These are phyloP conservation scores for Leccinum disarticulatum DNA, from an alignment of 768 basidiomycete genomes.

Conservation along the genomic window DNA sequence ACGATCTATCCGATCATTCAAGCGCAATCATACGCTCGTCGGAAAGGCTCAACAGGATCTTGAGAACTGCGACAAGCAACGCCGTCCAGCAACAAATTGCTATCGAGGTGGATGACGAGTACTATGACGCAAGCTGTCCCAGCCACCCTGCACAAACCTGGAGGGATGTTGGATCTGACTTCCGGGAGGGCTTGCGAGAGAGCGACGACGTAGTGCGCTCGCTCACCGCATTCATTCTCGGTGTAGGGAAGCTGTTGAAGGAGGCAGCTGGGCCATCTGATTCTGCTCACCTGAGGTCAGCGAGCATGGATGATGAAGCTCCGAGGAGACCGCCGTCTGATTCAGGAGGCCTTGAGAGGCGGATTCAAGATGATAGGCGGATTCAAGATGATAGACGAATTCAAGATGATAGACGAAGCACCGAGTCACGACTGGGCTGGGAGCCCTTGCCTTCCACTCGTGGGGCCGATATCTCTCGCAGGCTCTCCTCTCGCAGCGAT, in stretches of 20 bases:
- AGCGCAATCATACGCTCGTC: conserved; percentile 62
- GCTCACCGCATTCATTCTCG: conserved; percentile 74
- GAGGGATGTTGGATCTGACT: conserved; percentile 68
- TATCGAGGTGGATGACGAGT: conserved; percentile 62
- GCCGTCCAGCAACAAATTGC: conserved; percentile 76
- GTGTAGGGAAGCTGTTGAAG: conserved; percentile 66
- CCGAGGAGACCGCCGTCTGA: conserved; percentile 37
- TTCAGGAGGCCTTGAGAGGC: conserved; percentile 34
- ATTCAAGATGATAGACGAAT: conserved; percentile 40
- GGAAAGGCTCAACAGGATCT: conserved; percentile 63
- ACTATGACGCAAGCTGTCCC: conserved; percentile 20
- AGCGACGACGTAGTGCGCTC: conserved; percentile 80
- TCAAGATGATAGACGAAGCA: conserved; percentile 56
- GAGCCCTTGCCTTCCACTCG: conserved; percentile 31
- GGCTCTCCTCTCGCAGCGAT: conserved; percentile 28
- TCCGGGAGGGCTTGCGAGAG: conserved; percentile 64
- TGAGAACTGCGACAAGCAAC: conserved; percentile 53
- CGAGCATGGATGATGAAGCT: conserved; percentile 55
- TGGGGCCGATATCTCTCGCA: conserved; percentile 27
- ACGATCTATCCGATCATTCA: conserved; percentile 61
- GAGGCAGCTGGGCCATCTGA: conserved; percentile 43
- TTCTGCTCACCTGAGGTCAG: conserved; percentile 44
- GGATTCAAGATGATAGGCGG: conserved; percentile 56
- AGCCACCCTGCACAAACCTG: conserved; percentile 57
- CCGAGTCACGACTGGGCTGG: conserved; percentile 49